Base-by-base conservation (phyloP, 805 yeast species). In the Wickerhamiella occidentalis region DNA sequence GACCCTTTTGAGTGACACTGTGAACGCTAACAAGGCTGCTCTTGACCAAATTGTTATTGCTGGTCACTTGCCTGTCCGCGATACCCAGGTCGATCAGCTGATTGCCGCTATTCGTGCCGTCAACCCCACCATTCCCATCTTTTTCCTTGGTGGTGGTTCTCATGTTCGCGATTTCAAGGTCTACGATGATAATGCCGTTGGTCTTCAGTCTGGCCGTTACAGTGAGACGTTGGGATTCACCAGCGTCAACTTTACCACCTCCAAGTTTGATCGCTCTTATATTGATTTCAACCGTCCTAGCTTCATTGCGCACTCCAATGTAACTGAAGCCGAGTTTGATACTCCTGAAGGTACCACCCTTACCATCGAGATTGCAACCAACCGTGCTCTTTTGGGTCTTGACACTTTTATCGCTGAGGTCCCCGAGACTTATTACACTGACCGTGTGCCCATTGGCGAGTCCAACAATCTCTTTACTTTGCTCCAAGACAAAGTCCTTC, bases 121-220 rank as follows among this genome's bases (percentile, higher is more conserved):
- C 28, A 83, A 77, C 60, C 85, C 88, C 7, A 61, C 70, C 33
- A 71, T 74, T 0, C 68, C 78, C 1, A 82, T 88, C 45, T 92
- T 85, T 60, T 82, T 84, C 62, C 82, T 88, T 65, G 96, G 96
- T 1, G 96, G 96, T 1, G 96, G 87, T 66, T 81, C 94, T 35
- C 96, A 88, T 61, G 78, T 88, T 17, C 72, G 96, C 55, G 96
- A 88, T 64, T 87, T 82, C 62, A 72, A 74, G 6, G 68, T 77
- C 3, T 69, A 77, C 52, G 96, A 88, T 60, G 65, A 68, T 2
- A 65, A 65, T 47, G 74, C 87, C 35, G 77, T 85, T 0, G 95
- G 80, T 0, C 65, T 88, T 18, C 94, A 88, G 66, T 82, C 95
- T 59, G 96, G 96, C 0, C 71, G 95, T 44, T 88, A 83, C 61